Evolutionary conservation across 345 rosid species (phyloP), one percentile per base, ranked within the genome.

Genomic region (Eucalyptus fibrosa): DNA sequence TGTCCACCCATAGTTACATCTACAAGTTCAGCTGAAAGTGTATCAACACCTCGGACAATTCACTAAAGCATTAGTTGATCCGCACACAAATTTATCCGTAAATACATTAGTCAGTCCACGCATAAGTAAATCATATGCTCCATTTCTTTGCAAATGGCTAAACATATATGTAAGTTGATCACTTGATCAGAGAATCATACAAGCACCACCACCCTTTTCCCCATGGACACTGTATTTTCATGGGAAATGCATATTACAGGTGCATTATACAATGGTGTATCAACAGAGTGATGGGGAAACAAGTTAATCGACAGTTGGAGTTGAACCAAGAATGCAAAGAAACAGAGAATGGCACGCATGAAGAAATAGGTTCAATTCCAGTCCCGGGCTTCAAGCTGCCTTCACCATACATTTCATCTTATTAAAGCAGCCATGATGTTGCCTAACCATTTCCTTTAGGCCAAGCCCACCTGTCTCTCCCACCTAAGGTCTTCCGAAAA

Each of bases 401-500:
- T 9, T 34, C 44, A 5, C 81, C 81, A 69, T 5, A 5, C 13
- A 69, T 69, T n/a, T 34, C 42, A 32, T 69, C 42, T 69, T 69
- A 56, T 69, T 17, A 32, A 69, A 69, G 81, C 42, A 34, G 81
- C 42, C 81, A 69, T 9, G 7, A 32, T 8, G 24, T 32, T 32
- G 42, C 81, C 81, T 69, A 32, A 34, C 81, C 24, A 34, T 17
- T 17, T 18, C 37, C 5, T 49, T 89, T 86, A 87, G 82, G 90
- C 89, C 87, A 91, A 86, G 21, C 96, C 94, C 86, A 90, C 88
- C 50, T 88, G 94, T 92, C 94, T 94, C 94, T 96, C 98, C 99
- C 99, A 96, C 40, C 85, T 86, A 72, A 96, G 91, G 94, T 97
- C 99, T 44, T n/a, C n/a, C 4, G 98, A 42, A 7, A 42, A 7